Evolutionary conservation across 2,329 filamentous ascomycete genomes (phyloP).

Genomic region (Aureobasidium vineae): DNA sequence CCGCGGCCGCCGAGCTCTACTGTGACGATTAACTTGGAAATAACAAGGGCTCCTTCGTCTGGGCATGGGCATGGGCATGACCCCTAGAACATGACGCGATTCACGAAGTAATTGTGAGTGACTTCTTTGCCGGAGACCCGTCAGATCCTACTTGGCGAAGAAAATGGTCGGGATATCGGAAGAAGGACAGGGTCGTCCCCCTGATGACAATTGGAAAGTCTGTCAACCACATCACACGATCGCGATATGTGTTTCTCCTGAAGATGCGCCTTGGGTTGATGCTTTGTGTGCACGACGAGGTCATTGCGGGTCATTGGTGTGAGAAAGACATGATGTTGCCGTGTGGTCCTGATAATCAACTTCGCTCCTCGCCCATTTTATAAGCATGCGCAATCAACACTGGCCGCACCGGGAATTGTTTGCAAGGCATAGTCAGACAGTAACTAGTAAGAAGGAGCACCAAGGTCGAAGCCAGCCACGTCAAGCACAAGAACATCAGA

Average conservation of each 20-base stretch:
- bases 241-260: too few relatives aligned
- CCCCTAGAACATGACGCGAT: too few relatives aligned
- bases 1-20: constrained; percentile 8
- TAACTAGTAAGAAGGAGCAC: too few relatives aligned
- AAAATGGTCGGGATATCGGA: neutral
- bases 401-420: too few relatives aligned
- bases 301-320: neutral
- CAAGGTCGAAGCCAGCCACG: neutral
- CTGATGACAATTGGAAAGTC: neutral
- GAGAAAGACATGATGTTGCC: neutral
- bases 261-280: too few relatives aligned
- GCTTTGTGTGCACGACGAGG: too few relatives aligned
- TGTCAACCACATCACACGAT: neutral
- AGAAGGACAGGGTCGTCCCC: neutral
- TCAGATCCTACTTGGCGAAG: neutral
- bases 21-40: too few relatives aligned
- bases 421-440: too few relatives aligned
- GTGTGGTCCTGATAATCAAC: neutral
- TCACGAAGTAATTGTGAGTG: neutral
- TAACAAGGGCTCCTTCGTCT: neutral
- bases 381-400: too few relatives aligned
- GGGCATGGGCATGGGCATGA: neutral
- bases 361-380: too few relatives aligned
- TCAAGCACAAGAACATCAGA: neutral
- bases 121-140: neutral